Base-by-base conservation (phyloP, 2,329 filamentous ascomycete species). In the Ophiostoma sp. region DNA sequence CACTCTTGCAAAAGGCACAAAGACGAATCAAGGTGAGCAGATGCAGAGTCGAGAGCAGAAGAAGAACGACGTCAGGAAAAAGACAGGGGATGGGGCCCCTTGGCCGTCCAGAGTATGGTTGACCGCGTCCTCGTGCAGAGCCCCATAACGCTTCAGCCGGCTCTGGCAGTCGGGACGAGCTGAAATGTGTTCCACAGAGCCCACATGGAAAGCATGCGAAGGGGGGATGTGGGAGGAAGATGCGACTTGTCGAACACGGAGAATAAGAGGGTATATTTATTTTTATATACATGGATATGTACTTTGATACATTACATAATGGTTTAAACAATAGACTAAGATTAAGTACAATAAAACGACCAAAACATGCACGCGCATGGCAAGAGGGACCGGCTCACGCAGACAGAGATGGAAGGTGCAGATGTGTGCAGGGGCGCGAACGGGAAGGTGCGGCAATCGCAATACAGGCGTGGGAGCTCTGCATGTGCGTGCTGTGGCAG, bases 121-220 rank as follows among this genome's bases (percentile, higher is more conserved):
- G 47, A 18, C 11, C 27, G 27, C 27, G 27, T 27, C 27, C 27
- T 27, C 16, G n/a, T 55, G 49, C 49, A 69, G 68, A 55, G 58
- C 67, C 67, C 67, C 67, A 65, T 66, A 60, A 55, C 52, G 63
- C 60, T 67, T 69, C 68, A 69, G 68, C 68, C 66, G 66, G 63
- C 68, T 63, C 55, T 66, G 66, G 44, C 68, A 63, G 66, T 55
- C 66, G 49, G 65, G 52, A 52, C 66, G 38, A 67, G 68, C 68
- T 69, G 68, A 69, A 69, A 67, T 27, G 12, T 45, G 64, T 69
- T 64, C 64, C 64, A 66, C 64, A 27, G 44, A 68, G 42, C 41
- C 63, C 63, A 65, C 42, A 47, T 64, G 9, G 63, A 47, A 41
- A 42, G 42, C 41, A 55, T 64, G 65, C 63, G 66, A 66, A 16